phyloP scores from a whole-genome alignment of 2,329 filamentous ascomycete species.

The Monosporascus sp. region DNA sequence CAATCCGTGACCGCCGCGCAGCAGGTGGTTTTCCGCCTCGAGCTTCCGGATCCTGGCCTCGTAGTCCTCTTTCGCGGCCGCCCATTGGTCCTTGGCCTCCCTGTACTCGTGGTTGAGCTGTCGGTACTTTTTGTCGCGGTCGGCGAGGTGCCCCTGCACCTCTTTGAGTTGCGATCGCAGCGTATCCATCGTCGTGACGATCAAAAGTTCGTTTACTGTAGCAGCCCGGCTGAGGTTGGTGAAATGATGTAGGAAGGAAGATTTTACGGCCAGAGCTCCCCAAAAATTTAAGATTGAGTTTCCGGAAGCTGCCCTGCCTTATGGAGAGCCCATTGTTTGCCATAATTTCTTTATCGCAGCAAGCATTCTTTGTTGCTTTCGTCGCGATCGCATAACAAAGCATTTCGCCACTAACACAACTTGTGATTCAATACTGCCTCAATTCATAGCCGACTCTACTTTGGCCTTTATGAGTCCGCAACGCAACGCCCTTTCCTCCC shows the following conservation, averaged over 20 bases:
- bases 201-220: no score
- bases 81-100: slow-evolving; percentile 9
- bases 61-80: slow-evolving; percentile 9
- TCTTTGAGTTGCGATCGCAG: slow-evolving; percentile 21
- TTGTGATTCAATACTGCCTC: neutral
- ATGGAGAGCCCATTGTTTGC: neutral
- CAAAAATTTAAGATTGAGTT: neutral
- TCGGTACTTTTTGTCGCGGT: slow-evolving; percentile 18
- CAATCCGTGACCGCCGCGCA: slow-evolving; percentile 8
- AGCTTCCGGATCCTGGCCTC: slow-evolving; percentile 11
- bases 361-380: neutral
- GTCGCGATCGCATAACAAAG: neutral
- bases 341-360: neutral
- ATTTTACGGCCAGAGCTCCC: neutral
- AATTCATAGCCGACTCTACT: neutral
- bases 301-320: neutral
- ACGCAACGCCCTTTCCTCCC: neutral
- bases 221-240: neutral
- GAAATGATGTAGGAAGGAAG: neutral
- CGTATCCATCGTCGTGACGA: slow-evolving; percentile 15
- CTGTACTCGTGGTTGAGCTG: slow-evolving; percentile 13
- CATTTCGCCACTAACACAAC: neutral
- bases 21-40: slow-evolving; percentile 11
- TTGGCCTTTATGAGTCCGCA: no score
- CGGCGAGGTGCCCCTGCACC: slow-evolving; percentile 19